Conservation (phyloP, 1,284 basidiomycete species). For the Dichomitus squalens region DNA sequence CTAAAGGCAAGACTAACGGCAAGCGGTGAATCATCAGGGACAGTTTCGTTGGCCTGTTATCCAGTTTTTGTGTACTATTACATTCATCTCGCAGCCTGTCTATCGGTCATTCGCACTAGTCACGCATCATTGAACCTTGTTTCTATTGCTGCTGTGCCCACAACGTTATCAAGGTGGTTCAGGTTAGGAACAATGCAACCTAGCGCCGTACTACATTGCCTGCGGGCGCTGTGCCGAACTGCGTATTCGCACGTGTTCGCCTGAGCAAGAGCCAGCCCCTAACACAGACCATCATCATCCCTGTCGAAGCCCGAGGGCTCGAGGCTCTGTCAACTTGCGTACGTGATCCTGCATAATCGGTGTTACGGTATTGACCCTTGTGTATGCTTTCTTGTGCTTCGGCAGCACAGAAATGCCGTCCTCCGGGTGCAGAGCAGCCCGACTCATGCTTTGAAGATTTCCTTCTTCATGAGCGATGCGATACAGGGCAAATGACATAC, state of each 20-base stretch:
- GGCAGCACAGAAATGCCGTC: background rate
- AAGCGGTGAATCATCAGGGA: constrained; percentile 23
- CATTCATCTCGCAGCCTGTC: constrained; percentile 1
- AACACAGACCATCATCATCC: background rate
- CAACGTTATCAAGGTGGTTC: background rate
- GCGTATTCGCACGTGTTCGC: background rate
- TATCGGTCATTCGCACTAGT: background rate
- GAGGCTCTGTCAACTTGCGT: background rate
- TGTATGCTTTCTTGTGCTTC: background rate
- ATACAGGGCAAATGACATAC: background rate
- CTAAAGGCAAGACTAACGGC: constrained; percentile 39
- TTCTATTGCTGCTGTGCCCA: background rate
- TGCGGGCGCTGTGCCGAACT: constrained; percentile 4
- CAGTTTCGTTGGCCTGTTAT: background rate
- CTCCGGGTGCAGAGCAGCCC: background rate
- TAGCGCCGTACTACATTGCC: background rate
- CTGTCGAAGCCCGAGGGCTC: background rate
- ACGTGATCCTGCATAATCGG: background rate
- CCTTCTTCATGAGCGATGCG: background rate
- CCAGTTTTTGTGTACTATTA: constrained; percentile 5
- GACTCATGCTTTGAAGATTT: background rate
- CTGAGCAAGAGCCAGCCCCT: background rate
- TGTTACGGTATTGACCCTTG: background rate
- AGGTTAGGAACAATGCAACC: background rate
- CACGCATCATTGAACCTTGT: background rate